Conservation (phyloP, 768 basidiomycete genomes). For the Podaxis mareebaensis region DNA sequence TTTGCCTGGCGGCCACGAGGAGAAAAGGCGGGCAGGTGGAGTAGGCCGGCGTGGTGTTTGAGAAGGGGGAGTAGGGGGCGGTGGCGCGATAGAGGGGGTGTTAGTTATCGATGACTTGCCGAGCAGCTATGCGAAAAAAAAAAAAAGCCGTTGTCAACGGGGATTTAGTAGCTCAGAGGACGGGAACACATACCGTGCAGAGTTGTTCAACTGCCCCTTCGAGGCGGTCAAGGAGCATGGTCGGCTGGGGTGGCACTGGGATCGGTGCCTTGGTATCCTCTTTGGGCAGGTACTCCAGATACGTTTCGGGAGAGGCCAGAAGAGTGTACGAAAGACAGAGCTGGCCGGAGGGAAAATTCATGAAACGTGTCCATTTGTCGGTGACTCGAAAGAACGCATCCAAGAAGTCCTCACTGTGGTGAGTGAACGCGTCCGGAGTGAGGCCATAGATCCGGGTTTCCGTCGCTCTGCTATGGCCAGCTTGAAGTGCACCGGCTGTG, state of each 20-base stretch:
- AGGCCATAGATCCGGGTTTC: slow-evolving; percentile 32
- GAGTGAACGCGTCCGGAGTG: slow-evolving; percentile 22
- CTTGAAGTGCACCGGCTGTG: slow-evolving; percentile 25
- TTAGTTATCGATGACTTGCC: too few relatives aligned
- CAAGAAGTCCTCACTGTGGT: not conserved
- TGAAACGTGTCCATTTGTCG: not conserved
- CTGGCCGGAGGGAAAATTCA: not conserved
- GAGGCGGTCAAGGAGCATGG: not conserved
- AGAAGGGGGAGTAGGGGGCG: not conserved
- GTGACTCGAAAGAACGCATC: not conserved
- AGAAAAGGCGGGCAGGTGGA: not conserved
- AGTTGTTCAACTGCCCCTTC: too few relatives aligned
- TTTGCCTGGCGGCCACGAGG: not conserved
- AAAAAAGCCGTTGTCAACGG: too few relatives aligned
- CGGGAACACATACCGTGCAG: too few relatives aligned
- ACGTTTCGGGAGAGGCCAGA: not conserved
- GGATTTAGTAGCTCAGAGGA: too few relatives aligned
- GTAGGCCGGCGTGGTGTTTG: not conserved
- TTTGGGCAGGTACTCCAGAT: not conserved
- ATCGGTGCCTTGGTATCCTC: not conserved
- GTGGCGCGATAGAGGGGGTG: too few relatives aligned
- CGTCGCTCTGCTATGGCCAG: slow-evolving; percentile 23
- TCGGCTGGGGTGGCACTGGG: not conserved
- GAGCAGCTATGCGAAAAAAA: too few relatives aligned
- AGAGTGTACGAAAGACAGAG: not conserved